Base-by-base conservation (phyloP, 371 early-diverging fungal genomes). In the Circinella minor region DNA sequence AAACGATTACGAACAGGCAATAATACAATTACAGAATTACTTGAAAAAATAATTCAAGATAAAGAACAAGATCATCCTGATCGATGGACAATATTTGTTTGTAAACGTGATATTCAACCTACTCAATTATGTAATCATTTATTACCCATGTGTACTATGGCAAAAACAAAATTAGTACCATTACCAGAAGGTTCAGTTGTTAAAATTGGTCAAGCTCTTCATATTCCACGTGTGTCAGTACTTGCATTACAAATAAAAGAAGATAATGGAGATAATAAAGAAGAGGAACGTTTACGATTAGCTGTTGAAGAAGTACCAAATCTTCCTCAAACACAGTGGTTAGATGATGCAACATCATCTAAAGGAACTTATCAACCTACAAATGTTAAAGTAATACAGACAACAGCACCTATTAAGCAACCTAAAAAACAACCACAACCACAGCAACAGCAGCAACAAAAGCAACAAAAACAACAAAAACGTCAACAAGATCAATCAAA, bases 21-120 rank as follows among this genome's bases (percentile, higher is more conserved):
- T n/a, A 80, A 80, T 54, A 61, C 67, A 66, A 77, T 73, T 4
- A 78, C 82, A 15, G 65, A 71, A 9, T 73, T 61, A 61, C 63
- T 81, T 27, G 79, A 79, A 59, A 5, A 63, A 1, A 65, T 55
- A 6, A 77, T 80, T 15, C 54, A 71, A 67, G 37, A 63, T 7
- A 51, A 57, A 10, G 57, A 27, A 18, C 68, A 55, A 27, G 64
- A 54, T 1, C 9, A 43, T 43, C 43, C 1, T 43, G 18, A 34
- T 6, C 36, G 0, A 27, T 39, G 11, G 63, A 67, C 76, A 17
- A 65, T 82, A 7, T 82, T 76, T 65, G 75, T 82, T 11, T 82
- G 82, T 63, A 74, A 75, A 43, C 66, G 82, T 46, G 82, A 82
- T 20, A 77, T 77, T 47, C 74, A 78, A 47, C 80, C 80, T 8